phyloP scores from a whole-genome alignment of 108 stramenopile species.

The Fragilaria radians region DNA sequence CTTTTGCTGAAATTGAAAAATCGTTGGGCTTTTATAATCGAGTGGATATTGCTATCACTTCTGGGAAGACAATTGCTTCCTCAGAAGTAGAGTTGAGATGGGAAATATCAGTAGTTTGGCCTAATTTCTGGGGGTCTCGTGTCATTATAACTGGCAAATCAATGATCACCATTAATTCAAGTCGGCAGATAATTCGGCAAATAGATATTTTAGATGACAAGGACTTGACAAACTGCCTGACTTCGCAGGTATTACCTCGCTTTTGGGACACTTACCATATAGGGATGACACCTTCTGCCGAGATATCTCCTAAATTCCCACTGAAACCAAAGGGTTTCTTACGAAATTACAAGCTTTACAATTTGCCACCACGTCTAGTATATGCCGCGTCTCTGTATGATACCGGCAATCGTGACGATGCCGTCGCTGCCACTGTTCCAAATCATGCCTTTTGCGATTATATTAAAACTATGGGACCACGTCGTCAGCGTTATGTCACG shows the following conservation, averaged over 20 bases:
- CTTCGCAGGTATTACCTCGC: conserved; percentile 50
- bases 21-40: conserved; percentile 54
- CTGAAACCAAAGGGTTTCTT: conserved; percentile 20
- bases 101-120: conserved; percentile 75
- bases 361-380: conserved; percentile 56
- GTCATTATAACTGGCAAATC: conserved; percentile 58
- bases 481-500: conserved; percentile 54
- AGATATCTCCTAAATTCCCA: conserved; percentile 33
- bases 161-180: conserved; percentile 16
- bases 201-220: conserved; percentile 42
- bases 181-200: conserved; percentile 35
- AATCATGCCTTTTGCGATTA: conserved; percentile 71
- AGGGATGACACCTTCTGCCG: conserved; percentile 80
- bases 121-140: conserved; percentile 69
- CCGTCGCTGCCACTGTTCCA: conserved; percentile 51
- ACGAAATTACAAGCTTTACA: conserved; percentile 43
- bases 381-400: conserved; percentile 49
- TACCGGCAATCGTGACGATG: conserved; percentile 40
- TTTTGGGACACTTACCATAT: conserved; percentile 88
- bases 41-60: conserved; percentile 62
- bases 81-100: conserved; percentile 36
- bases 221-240: conserved; percentile 31
- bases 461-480: conserved; percentile 78
- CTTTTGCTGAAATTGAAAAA: conserved; percentile 43
- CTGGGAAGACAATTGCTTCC: conserved; percentile 30